A percentile compares a stretch with the other conserved stretches of the same genome.
These are phyloP conservation scores for Talaromyces albobiverticillius DNA, from an alignment of 2,329 filamentous ascomycete genomes.

Conservation along the genomic window DNA sequence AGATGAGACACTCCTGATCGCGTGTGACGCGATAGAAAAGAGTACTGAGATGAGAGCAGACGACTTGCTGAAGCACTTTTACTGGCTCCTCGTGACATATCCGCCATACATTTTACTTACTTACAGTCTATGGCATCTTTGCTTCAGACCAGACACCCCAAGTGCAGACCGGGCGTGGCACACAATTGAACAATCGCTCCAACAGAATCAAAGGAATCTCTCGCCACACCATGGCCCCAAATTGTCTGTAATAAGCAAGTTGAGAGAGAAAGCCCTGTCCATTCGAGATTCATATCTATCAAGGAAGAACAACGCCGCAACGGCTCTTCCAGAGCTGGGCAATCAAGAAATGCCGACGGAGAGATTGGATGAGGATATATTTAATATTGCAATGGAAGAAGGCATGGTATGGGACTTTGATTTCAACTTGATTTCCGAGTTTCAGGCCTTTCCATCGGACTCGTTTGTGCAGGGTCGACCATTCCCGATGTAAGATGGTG, in stretches of 20 bases:
- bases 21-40: conserved; percentile 32
- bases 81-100: conserved; percentile 35
- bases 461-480: neutral
- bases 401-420: conserved; percentile 5
- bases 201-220: neutral
- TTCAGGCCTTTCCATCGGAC: neutral
- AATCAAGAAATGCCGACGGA: neutral
- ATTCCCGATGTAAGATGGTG: neutral
- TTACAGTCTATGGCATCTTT: conserved; percentile 42
- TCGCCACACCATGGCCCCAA: conserved; percentile 2
- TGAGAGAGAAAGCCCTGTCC: conserved; percentile 11
- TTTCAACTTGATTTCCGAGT: conserved; percentile 1
- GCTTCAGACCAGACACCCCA: conserved; percentile 30
- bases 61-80: conserved; percentile 35
- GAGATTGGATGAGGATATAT: neutral
- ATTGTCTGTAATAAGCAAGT: conserved; percentile 7
- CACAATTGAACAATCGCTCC: conserved; percentile 17
- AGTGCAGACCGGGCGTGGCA: conserved; percentile 29
- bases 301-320: conserved; percentile 23
- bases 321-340: neutral
- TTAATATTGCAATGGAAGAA: conserved; percentile 2
- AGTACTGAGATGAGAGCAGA: conserved; percentile 27
- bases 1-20: conserved; percentile 33
- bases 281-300: neutral
- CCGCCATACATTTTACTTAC: conserved; percentile 43